Evolutionary conservation across 257 asterid genomes (phyloP), one percentile per base, ranked within the genome.

Genomic region (Eucommia ulmoides): DNA sequence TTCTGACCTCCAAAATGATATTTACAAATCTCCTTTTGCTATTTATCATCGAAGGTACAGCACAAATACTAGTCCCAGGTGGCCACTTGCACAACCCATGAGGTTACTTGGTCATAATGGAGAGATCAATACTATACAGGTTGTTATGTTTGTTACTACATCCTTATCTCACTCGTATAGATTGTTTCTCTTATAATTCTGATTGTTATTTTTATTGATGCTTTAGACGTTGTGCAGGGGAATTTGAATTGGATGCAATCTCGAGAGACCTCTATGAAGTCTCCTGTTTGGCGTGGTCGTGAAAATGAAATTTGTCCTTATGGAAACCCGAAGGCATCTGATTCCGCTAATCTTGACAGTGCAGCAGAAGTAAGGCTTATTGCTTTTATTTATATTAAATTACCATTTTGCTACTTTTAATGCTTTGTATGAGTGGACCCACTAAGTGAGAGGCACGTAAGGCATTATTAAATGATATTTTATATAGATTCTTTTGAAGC

Each of bases 71-170:
- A 91, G 83, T 66, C 98, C 98, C 18, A 79, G 94, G 69, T 91
- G 98, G 98, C 96, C 93, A 55, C 79, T 91, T 48, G 98, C 96
- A 61, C 98, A 86, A 53, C 98, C 98, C 49, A 91, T 91, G 98
- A 80, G 96, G 77, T 91, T 91, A 57, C 93, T 91, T 54, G 98
- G 98, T 64, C 98, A 91, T 66, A 91, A 91, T 72, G 98, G 98
- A 61, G 96, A 91, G 81, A 91, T 91, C 78, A 91, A 91, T 69
- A 91, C 98, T 45, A 86, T 91, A 68, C 98, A 91, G 96, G 98
- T 85, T 57, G 53, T 9, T 33, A 45, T 49, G 20, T 45, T 23
- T 18, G 11, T 45, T 26, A 10, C 22, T 54, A 23, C 53, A 35
- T 23, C 8, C 21, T 24, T 60, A 14, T 24, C 33, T 56, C 47